Evolutionary conservation across 2,329 filamentous ascomycete genomes (phyloP).

Genomic region (Colletotrichum siamense): DNA sequence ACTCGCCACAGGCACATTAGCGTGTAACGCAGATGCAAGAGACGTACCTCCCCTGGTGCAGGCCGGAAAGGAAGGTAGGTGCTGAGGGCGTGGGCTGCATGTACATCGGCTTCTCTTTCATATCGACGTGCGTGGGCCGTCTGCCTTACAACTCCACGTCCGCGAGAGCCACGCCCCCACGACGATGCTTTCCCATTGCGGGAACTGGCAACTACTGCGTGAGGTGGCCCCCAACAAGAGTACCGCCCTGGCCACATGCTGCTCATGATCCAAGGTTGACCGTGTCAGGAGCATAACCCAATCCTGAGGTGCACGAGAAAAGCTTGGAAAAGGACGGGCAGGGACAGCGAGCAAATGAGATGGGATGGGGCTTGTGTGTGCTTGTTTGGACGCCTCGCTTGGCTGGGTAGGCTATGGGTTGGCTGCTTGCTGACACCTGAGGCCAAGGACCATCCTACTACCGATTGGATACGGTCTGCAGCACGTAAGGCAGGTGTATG

Average conservation of each 20-base stretch:
- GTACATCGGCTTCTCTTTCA: background rate
- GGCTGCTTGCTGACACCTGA: background rate
- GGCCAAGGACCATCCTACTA: background rate
- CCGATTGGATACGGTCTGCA: background rate
- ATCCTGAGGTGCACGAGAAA: background rate
- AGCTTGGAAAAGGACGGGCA: background rate
- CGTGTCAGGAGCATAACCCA: background rate
- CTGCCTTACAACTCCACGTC: background rate
- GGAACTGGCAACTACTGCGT: background rate
- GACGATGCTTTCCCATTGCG: background rate
- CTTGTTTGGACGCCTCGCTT: conserved; percentile 7
- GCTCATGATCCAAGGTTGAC: background rate
- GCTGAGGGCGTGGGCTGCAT: background rate
- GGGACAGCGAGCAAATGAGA: background rate
- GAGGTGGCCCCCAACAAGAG: background rate
- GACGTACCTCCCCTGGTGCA: conserved; percentile 1
- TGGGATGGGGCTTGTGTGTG: background rate
- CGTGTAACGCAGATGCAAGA: conserved; percentile 14
- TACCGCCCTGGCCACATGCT: background rate
- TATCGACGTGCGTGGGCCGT: background rate
- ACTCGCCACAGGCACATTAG: conserved; percentile 17
- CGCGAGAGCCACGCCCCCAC: background rate
- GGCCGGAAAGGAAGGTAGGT: background rate
- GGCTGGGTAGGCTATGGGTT: background rate
- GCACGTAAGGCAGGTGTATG: background rate